Base-by-base conservation (phyloP, 345 rosid genomes). In the Acer yangbiense region DNA sequence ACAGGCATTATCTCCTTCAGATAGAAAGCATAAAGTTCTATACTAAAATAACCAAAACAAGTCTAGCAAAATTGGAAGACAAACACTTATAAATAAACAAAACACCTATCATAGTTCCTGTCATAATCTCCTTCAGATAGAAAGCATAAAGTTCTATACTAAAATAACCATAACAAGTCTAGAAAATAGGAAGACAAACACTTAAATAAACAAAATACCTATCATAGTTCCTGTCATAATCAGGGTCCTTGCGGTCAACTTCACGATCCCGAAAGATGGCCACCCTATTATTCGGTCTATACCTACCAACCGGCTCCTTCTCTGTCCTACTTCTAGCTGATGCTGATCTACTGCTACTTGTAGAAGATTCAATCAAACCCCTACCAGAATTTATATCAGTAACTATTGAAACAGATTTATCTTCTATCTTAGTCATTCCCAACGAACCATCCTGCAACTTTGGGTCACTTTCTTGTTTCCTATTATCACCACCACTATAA, bases 181-280 rank as follows among this genome's bases (percentile, higher is more conserved):
- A 63, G 77, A 10, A 43, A 43, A 43, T 43, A 43, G 46, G 46
- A 43, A 43, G 9, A 43, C 1, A 43, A 43, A 43, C 46, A 43
- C 46, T 25, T 35, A 64, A 62, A 50, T 77, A 11, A 39, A 25
- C 46, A 52, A 75, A 67, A 39, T 78, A 89, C 97, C 94, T 89
- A 65, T 90, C 94, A 77, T 90, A 92, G 78, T 79, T 92, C 71
- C 97, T 83, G 86, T 92, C 91, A 90, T 90, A 92, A 82, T 92
- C 97, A 48, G 97, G 97, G 69, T 92, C 97, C 77, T 87, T 90
- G 68, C 90, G 88, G 8, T 92, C 97, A 76, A 85, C 75, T 63
- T 92, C 94, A 69, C 92, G 90, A 71, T 92, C 97, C 75, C 97
- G 93, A 82, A 92, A 92, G 73, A 90, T 89, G 71, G 97, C 97